A percentile compares a stretch with the other conserved stretches of the same genome.
phyloP scores from a whole-genome alignment of 441 rosid genomes.

The Isatis lusitanica region DNA sequence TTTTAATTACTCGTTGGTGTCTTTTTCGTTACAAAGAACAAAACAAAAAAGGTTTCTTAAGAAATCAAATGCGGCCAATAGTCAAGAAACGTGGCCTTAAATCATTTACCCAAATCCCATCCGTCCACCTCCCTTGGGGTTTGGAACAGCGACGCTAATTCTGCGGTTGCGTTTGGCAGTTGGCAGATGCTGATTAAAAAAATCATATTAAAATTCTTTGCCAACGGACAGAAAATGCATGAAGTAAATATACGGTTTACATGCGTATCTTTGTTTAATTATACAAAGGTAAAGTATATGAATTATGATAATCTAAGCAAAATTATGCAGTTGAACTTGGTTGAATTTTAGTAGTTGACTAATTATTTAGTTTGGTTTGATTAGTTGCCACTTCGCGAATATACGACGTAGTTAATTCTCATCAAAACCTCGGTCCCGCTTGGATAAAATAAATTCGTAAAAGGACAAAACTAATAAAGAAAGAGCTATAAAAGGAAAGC shows the following conservation, averaged over 20 bases:
- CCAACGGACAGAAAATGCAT: not conserved
- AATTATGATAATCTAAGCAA: not conserved
- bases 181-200: not conserved
- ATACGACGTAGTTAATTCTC: not conserved
- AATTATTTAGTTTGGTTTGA: not conserved
- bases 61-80: not conserved
- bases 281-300: not conserved
- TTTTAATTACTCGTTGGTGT: not conserved
- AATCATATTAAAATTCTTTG: not conserved
- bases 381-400: not conserved
- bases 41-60: not conserved
- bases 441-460: not conserved
- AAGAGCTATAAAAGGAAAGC: not conserved
- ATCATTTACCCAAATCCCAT: not conserved
- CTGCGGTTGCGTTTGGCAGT: not conserved
- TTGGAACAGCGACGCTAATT: not conserved
- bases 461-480: not conserved
- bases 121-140: not conserved
- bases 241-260: not conserved
- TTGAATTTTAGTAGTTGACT: not conserved
- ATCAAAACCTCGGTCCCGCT: not conserved
- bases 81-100: not conserved
- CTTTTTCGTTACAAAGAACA: not conserved
- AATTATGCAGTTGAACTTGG: not conserved
- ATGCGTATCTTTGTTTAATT: not conserved